Percentiles rank a stretch among this genome's conserved stretches.
These are phyloP conservation scores for Debaryomyces prosopidis DNA, from an alignment of 805 yeast genomes.

Conservation along the genomic window DNA sequence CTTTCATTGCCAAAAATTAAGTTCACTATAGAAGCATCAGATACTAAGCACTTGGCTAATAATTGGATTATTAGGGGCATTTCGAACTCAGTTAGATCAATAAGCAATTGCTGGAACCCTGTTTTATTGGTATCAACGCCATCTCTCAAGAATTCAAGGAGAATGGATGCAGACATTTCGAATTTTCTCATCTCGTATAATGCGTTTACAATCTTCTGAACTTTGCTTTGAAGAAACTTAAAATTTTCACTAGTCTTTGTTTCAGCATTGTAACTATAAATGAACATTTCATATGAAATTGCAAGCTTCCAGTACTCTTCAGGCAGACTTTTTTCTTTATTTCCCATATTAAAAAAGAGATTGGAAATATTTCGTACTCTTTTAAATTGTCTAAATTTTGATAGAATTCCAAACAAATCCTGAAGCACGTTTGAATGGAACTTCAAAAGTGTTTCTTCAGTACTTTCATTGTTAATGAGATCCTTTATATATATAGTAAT, in stretches of 20 bases:
- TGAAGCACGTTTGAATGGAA: conserved; percentile 4
- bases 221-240: conserved; percentile 23
- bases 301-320: conserved; percentile 17
- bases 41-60: conserved; percentile 9
- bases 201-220: conserved; percentile 32
- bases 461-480: conserved; percentile 1
- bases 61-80: conserved; percentile 18
- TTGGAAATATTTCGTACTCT: conserved; percentile 49
- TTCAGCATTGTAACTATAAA: conserved; percentile 6
- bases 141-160: not conserved
- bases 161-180: conserved; percentile 4
- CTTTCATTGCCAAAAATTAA: conserved; percentile 7
- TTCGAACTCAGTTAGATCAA: conserved; percentile 6
- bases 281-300: conserved; percentile 29
- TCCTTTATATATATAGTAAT: conserved; percentile 5
- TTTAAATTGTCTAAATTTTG: conserved; percentile 29
- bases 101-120: not conserved
- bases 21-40: conserved; percentile 1
- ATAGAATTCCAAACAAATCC: conserved; percentile 12
- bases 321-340: conserved; percentile 11
- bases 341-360: conserved; percentile 43
- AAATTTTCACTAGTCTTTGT: conserved; percentile 6
- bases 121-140: not conserved
- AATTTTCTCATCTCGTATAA: conserved; percentile 16
- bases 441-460: not conserved